These are phyloP conservation scores for Spergularia bocconei DNA, from an alignment of 148 eudicot genomes.

Conservation along the genomic window DNA sequence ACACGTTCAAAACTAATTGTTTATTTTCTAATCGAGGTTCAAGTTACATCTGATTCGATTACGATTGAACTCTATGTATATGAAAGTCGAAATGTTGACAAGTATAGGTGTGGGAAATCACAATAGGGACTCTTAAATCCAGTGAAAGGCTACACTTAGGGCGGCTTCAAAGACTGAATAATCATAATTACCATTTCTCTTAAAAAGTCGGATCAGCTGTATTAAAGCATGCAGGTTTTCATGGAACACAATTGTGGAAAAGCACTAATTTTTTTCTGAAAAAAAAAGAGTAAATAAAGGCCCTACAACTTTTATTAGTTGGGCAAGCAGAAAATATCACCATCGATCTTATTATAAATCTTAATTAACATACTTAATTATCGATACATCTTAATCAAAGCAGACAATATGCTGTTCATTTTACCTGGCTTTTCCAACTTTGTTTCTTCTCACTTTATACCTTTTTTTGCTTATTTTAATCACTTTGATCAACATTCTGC, in stretches of 20 bases:
- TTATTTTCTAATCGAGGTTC: too few species aligned
- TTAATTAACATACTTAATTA: neutral
- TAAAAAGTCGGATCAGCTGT: neutral
- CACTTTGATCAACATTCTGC: too few species aligned
- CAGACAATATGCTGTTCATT: conserved; percentile 10
- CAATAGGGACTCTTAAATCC: neutral
- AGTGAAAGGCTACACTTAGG: neutral
- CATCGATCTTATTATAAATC: neutral
- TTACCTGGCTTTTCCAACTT: neutral
- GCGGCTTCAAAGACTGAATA: conserved; percentile 1
- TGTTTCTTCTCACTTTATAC: neutral
- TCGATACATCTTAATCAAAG: neutral
- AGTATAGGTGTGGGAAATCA: neutral
- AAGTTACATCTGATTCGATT: too few species aligned
- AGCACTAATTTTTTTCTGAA: neutral
- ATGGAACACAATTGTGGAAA: conserved; percentile 5
- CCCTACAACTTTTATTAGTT: neutral
- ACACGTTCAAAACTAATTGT: too few species aligned
- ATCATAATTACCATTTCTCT: neutral
- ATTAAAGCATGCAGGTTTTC: conserved; percentile 7
- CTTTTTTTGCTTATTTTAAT: neutral
- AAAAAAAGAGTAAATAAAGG: neutral
- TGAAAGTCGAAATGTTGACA: neutral
- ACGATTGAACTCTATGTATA: too few species aligned
- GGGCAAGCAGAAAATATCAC: neutral